Percentiles rank a stretch among this genome's conserved stretches.
phyloP scores from a whole-genome alignment of 2,329 filamentous ascomycete genomes.

The Penicillium sp. region DNA sequence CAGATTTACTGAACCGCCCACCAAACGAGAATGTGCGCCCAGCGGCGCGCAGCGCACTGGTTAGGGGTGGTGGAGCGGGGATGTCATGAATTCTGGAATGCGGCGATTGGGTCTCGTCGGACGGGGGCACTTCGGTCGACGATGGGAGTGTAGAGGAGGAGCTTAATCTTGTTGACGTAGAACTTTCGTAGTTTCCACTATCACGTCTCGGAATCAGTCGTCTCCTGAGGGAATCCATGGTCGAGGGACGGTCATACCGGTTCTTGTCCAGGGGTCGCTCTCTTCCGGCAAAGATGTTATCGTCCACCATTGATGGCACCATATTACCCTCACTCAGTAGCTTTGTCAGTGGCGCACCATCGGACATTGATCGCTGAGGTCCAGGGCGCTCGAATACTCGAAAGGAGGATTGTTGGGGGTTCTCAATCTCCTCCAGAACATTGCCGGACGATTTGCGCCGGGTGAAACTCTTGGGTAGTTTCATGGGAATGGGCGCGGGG shows the following conservation, averaged over 20 bases:
- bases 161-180: slow-evolving; percentile 51
- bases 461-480: slow-evolving; percentile 52
- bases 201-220: slow-evolving; percentile 38
- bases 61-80: slow-evolving; percentile 39
- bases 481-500: slow-evolving; percentile 51
- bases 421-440: slow-evolving; percentile 48
- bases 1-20: slow-evolving; percentile 38
- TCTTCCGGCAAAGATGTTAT: slow-evolving; percentile 40
- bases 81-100: slow-evolving; percentile 42
- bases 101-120: slow-evolving; percentile 38
- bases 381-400: slow-evolving; percentile 52
- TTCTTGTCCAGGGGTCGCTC: slow-evolving; percentile 34
- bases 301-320: slow-evolving; percentile 38
- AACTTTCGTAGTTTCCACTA: slow-evolving; percentile 49
- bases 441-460: slow-evolving; percentile 56
- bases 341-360: slow-evolving; percentile 37
- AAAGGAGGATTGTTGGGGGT: slow-evolving; percentile 47
- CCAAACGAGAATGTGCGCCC: slow-evolving; percentile 55
- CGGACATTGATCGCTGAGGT: slow-evolving; percentile 43
- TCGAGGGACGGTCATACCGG: slow-evolving; percentile 32
- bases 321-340: slow-evolving; percentile 34
- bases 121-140: slow-evolving; percentile 48
- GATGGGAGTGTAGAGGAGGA: slow-evolving; percentile 55
- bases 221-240: slow-evolving; percentile 19
- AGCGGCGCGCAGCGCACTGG: slow-evolving; percentile 45